Evolutionary conservation across 148 eudicot species (phyloP).

Genomic region (Drosera capensis): DNA sequence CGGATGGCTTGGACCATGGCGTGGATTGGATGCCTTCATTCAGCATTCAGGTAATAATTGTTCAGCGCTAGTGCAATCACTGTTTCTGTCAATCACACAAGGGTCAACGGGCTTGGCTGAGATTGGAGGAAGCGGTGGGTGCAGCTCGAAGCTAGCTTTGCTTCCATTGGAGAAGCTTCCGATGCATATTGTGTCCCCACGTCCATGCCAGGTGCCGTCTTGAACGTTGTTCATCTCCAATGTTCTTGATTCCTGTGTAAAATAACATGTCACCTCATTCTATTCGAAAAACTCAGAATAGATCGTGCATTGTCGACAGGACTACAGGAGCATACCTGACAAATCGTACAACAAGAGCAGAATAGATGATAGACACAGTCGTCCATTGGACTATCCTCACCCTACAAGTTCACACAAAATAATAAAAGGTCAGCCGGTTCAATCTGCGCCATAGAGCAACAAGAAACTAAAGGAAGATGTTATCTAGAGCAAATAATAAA

Average conservation of each 20-base stretch:
- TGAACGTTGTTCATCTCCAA: conserved; percentile 91
- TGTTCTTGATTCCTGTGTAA: conserved; percentile 70
- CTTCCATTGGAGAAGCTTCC: conserved; percentile 39
- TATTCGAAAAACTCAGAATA: not conserved
- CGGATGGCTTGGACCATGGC: too few species aligned
- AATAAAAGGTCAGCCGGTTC: not conserved
- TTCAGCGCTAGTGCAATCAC: not conserved
- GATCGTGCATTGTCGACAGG: too few species aligned
- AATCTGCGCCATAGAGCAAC: not conserved
- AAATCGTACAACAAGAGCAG: conserved; percentile 79
- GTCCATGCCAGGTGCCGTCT: conserved; percentile 90
- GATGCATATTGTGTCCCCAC: conserved; percentile 79
- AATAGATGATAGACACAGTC: conserved; percentile 72
- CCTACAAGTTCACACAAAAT: conserved; percentile 25
- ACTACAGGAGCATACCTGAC: conserved; percentile 49
- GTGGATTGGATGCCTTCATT: too few species aligned
- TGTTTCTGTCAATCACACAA: not conserved
- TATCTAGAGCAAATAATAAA: not conserved
- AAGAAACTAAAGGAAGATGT: too few species aligned
- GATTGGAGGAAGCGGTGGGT: conserved; percentile 39
- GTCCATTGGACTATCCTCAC: conserved; percentile 52
- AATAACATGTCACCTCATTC: not conserved
- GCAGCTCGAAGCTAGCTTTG: conserved; percentile 37
- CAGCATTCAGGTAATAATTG: too few species aligned
- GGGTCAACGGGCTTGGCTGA: conserved; percentile 26